Base-by-base conservation (phyloP, 768 basidiomycete genomes). In the Gymnopilus junonius region DNA sequence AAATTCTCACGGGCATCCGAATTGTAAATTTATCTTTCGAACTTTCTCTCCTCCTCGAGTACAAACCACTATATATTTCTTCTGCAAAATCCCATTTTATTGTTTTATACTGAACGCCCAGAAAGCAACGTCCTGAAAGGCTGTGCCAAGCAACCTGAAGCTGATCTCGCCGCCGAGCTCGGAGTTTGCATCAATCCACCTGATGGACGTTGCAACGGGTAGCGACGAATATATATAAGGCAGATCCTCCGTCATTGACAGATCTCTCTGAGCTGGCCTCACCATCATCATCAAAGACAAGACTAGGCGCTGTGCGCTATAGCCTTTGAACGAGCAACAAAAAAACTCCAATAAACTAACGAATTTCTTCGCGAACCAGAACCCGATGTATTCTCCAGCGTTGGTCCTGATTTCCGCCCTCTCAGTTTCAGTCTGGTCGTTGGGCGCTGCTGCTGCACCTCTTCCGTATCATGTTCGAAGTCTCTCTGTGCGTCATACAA, bases 241-340 rank as follows among this genome's bases (percentile, higher is more conserved):
- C 12, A 37, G 35, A 55, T 40, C 54, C 17, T 27, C 34, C 54
- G 54, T 29, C 54, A n/a, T 55, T 40, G 48, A 51, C 48, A 55
- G 34, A 25, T 10, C 35, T n/a, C 54, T 55, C 10, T 54, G 51
- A 60, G 59, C 59, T 60, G 58, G 58, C 45, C 58, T 59, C 58
- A 29, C 35, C 45, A 59, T 51, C 37, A 27, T 39, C 54, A 37
- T 55, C 51, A 54, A 34, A 20, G 21, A 35, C 31, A 54, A 32
- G 58, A 59, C 43, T 48, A 50, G n/a, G 58, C 58, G 58, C 58
- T 59, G 58, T 37, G 58, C 58, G 45, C 58, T 48, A 46, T 50
- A 59, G 32, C 31, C 55, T 48, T 35, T 31, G 39, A 57, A 43
- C 40, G 39, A 31, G 29, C 10, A 55, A 20, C 27, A 40, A 32